Evolutionary conservation across 345 rosid genomes (phyloP).

Genomic region (Limnanthes douglasii): DNA sequence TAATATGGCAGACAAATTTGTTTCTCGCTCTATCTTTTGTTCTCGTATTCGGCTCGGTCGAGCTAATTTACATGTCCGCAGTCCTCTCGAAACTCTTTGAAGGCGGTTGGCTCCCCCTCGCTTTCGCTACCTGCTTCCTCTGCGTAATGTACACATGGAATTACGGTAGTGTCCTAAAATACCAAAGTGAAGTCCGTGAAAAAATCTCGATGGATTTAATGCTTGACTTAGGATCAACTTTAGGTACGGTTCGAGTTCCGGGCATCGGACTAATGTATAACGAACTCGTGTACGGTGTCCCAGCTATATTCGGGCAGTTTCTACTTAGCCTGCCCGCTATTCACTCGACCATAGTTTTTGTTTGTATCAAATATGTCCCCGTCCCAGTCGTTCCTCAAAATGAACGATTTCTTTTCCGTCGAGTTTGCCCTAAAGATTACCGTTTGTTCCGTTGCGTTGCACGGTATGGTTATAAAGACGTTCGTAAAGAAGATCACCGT

Average conservation of each 20-base stretch:
- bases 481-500: constrained; percentile 68
- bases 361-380: constrained; percentile 90
- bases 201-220: constrained; percentile 77
- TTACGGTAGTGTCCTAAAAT: constrained; percentile 88
- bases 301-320: constrained; percentile 81
- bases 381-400: constrained; percentile 86
- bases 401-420: constrained; percentile 76
- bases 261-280: constrained; percentile 83
- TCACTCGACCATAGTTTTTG: constrained; percentile 77
- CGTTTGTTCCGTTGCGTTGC: constrained; percentile 86
- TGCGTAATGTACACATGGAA: constrained; percentile 87
- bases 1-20: constrained; percentile 88
- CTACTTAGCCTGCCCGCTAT: constrained; percentile 78
- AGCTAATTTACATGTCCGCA: constrained; percentile 65
- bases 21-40: constrained; percentile 69
- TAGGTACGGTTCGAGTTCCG: constrained; percentile 73
- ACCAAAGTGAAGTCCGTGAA: constrained; percentile 81
- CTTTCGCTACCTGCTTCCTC: constrained; percentile 57
- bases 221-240: constrained; percentile 74
- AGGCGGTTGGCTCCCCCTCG: constrained; percentile 97
- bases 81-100: constrained; percentile 60
- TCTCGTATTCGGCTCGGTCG: constrained; percentile 66
- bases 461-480: constrained; percentile 87
- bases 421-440: constrained; percentile 89
- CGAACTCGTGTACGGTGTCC: constrained; percentile 87